Evolutionary conservation across 2,329 filamentous ascomycete species (phyloP), one percentile per base, ranked within the genome.

Genomic region (Verticillium isaacii): DNA sequence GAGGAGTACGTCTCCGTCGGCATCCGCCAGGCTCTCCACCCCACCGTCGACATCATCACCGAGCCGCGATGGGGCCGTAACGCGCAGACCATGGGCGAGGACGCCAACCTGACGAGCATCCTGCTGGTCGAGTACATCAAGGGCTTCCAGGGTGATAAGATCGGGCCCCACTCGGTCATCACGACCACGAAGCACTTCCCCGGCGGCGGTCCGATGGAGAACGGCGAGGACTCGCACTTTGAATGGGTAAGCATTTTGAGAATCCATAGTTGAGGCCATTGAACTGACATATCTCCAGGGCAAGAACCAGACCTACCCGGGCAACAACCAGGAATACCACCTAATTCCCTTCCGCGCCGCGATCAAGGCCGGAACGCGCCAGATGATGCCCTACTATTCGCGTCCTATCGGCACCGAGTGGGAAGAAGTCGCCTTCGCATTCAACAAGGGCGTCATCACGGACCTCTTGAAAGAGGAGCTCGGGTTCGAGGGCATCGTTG

Each of bases 151-250:
- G 79, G 78, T 0, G 71, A 75, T 1, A 69, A 73, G 37, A 70
- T 82, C 19, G 80, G 80, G 0, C 65, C 69, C 0, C 63, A 75
- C 32, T 80, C 78, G 1, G 76, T 83, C 3, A 76, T 75, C 1
- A 80, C 81, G 0, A 76, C 82, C 2, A 82, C 81, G 0, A 84
- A 84, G 69, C 81, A 85, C 63, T 84, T 85, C 66, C 81, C 82
- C 0, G 82, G 82, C 3, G 80, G 76, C 7, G 82, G 82, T 0
- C 77, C 81, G 0, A 75, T 80, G 66, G 71, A 81, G 61, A 71
- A 80, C 57, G 82, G 82, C 23, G 79, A 83, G 56, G 82, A 84
- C 65, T 77, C 80, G 17, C 82, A 84, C 61, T 84, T 84, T 63
- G 45, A 52, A 23, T 52, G 45, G 45, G 45, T 52, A 52, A 5